A percentile compares a stretch with the other conserved stretches of the same genome.
phyloP scores from a whole-genome alignment of 306 rosid genomes.

The Acacia crassicarpa region DNA sequence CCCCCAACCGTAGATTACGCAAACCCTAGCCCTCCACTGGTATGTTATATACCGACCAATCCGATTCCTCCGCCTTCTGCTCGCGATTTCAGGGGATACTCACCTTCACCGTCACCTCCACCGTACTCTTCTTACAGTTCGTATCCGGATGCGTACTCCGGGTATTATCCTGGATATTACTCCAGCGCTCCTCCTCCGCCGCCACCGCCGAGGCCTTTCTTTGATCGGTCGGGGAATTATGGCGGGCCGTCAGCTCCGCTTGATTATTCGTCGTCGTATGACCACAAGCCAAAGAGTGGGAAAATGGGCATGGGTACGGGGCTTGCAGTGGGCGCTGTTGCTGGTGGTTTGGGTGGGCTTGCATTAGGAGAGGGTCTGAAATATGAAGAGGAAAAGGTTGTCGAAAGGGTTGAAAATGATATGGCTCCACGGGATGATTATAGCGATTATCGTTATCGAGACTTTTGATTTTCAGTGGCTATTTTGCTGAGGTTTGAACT shows the following conservation, averaged over 20 bases:
- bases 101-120: constrained; percentile 46
- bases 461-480: constrained; percentile 25
- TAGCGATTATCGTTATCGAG: constrained; percentile 53
- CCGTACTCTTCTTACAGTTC: constrained; percentile 60
- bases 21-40: constrained; percentile 36
- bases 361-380: constrained; percentile 70
- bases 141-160: constrained; percentile 51
- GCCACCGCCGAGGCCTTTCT: constrained; percentile 62
- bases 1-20: constrained; percentile 47
- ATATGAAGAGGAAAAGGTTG: constrained; percentile 67
- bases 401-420: constrained; percentile 60
- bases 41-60: constrained; percentile 37
- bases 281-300: constrained; percentile 54
- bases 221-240: constrained; percentile 49
- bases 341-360: constrained; percentile 70
- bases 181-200: constrained; percentile 67
- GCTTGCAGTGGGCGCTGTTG: constrained; percentile 71
- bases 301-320: constrained; percentile 70
- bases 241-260: constrained; percentile 72
- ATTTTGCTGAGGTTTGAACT: constrained; percentile 28
- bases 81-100: constrained; percentile 59
- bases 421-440: constrained; percentile 55
- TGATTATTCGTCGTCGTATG: constrained; percentile 62
- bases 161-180: constrained; percentile 60
- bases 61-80: constrained; percentile 43